These are phyloP conservation scores for Paramecium primaurelia DNA, from an alignment of 73 alveolate species.

Conservation along the genomic window DNA sequence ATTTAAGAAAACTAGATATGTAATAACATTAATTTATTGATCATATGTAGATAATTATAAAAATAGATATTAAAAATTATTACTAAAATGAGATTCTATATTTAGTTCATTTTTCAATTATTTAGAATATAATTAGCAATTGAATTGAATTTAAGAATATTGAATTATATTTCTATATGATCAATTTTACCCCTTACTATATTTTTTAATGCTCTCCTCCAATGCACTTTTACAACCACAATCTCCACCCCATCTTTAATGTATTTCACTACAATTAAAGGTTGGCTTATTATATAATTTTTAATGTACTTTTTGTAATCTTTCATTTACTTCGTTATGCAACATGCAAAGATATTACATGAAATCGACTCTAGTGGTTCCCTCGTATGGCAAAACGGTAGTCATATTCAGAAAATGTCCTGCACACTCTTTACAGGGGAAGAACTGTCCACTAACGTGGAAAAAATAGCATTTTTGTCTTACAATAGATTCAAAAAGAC, in stretches of 20 bases:
- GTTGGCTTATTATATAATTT: not conserved
- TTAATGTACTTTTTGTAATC: conserved; percentile 7
- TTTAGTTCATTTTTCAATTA: not conserved
- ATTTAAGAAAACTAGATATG: not conserved
- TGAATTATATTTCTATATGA: not conserved
- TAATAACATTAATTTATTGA: no score
- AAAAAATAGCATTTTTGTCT: not conserved
- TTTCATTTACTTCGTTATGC: conserved; percentile 46
- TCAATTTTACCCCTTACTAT: not conserved
- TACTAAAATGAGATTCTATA: no score
- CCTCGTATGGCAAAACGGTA: not conserved
- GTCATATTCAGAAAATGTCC: conserved; percentile 60
- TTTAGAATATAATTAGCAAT: not conserved
- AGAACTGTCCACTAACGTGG: conserved; percentile 47
- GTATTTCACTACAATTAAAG: conserved; percentile 38
- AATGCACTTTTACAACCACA: conserved; percentile 46
- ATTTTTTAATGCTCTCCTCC: conserved; percentile 24
- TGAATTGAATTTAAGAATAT: not conserved
- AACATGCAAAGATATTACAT: conserved; percentile 48
- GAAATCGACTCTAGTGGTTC: conserved; percentile 57
- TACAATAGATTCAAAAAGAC: conserved; percentile 61
- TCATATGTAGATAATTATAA: no score
- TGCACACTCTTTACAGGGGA: conserved; percentile 59
- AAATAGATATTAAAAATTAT: no score
- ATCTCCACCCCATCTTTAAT: conserved; percentile 63